phyloP scores from a whole-genome alignment of 1,284 basidiomycete genomes.

The Ganoderma boninense region DNA sequence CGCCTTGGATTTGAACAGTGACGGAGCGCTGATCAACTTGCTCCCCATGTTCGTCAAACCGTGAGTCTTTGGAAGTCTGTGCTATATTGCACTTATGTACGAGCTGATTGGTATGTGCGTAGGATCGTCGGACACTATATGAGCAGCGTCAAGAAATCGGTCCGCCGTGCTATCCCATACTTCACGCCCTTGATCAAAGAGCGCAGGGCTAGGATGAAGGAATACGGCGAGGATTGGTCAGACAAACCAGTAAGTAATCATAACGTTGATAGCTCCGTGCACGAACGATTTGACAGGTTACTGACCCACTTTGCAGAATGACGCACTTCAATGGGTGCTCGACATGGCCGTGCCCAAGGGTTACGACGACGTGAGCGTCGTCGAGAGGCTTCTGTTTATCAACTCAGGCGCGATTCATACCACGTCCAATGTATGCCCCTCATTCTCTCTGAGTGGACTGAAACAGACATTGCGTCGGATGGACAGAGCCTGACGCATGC shows the following conservation, averaged over 20 bases:
- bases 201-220: conserved; percentile 23
- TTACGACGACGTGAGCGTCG: conserved; percentile 29
- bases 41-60: conserved; percentile 18
- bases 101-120: background rate
- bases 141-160: conserved; percentile 7
- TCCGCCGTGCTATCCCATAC: conserved; percentile 9
- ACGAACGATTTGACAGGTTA: background rate
- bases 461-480: background rate
- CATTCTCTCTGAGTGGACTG: no score
- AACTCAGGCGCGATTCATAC: conserved; percentile 46
- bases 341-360: conserved; percentile 34
- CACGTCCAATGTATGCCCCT: conserved; percentile 35
- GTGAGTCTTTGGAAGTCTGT: background rate
- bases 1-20: conserved; percentile 23
- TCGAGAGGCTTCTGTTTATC: conserved; percentile 35
- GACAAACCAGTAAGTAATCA: conserved; percentile 18
- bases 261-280: background rate
- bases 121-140: conserved; percentile 5
- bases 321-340: conserved; percentile 39
- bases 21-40: conserved; percentile 11
- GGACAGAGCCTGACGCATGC: conserved; percentile 47
- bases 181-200: conserved; percentile 33
- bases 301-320: conserved; percentile 39
- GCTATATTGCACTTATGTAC: background rate
- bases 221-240: conserved; percentile 18